phyloP scores from a whole-genome alignment of 23 red algal genomes.

The Gracilaria vermiculophylla region DNA sequence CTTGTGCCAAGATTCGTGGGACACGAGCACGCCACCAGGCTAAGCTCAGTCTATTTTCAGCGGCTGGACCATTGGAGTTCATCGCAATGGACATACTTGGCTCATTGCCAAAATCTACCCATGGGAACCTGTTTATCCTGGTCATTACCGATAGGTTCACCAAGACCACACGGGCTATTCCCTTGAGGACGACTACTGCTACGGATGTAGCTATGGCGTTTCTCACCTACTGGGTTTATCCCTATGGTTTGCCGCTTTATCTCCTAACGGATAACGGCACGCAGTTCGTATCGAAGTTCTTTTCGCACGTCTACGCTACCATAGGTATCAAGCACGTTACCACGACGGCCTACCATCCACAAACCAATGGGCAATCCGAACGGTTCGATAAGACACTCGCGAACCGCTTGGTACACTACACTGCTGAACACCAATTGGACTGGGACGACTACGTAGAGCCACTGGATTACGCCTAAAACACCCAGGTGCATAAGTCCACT shows the following conservation, averaged over 20 bases:
- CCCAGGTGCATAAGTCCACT: slow-evolving; percentile 10
- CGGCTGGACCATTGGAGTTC: neutral
- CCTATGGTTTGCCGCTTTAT: slow-evolving; percentile 4
- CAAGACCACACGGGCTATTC: neutral
- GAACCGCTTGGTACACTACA: slow-evolving; percentile 3
- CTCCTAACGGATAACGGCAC: slow-evolving; percentile 5
- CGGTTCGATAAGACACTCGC: neutral
- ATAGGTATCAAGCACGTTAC: neutral
- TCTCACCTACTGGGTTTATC: neutral
- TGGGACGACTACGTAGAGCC: slow-evolving; percentile 44
- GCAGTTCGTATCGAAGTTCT: slow-evolving; percentile 24
- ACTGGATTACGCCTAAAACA: slow-evolving; percentile 28
- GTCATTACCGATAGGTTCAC: slow-evolving; percentile 16
- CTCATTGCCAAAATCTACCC: neutral
- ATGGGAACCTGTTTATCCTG: neutral
- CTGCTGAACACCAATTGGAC: slow-evolving; percentile 1
- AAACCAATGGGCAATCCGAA: too few species aligned
- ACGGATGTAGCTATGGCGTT: neutral
- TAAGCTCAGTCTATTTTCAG: neutral
- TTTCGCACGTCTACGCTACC: neutral
- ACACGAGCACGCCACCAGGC: neutral
- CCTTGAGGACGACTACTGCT: neutral
- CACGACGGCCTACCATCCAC: too few species aligned
- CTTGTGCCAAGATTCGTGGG: neutral
- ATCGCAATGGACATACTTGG: neutral